Evolutionary conservation across 768 basidiomycete genomes (phyloP).

Genomic region (Lentinula guzmanii): DNA sequence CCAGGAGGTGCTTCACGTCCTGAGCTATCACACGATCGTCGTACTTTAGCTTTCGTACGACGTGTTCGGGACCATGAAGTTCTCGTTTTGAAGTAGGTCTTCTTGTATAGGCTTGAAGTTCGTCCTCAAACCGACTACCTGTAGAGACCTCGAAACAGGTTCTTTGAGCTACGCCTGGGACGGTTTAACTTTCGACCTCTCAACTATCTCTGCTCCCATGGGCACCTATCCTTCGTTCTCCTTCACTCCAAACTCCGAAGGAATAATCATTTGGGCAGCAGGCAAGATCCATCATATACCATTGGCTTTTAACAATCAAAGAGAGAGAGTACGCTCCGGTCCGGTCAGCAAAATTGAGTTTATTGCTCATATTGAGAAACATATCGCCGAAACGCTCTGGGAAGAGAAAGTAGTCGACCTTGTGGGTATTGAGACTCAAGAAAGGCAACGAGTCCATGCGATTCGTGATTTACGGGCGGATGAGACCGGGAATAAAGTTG

Average conservation of each 20-base stretch:
- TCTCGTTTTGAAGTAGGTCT: constrained; percentile 59
- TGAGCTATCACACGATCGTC: constrained; percentile 60
- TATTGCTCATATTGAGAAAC: constrained; percentile 57
- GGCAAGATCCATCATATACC: constrained; percentile 66
- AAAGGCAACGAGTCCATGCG: constrained; percentile 51
- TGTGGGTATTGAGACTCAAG: constrained; percentile 44
- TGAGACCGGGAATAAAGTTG: constrained; percentile 42
- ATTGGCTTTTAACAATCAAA: constrained; percentile 39
- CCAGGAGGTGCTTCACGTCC: constrained; percentile 75
- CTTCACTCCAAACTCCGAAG: constrained; percentile 54
- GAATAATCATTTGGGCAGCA: constrained; percentile 68
- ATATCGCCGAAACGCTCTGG: constrained; percentile 52
- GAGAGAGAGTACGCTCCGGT: constrained; percentile 42
- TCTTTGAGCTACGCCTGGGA: constrained; percentile 62
- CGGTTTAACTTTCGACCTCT: constrained; percentile 65
- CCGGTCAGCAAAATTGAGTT: constrained; percentile 49
- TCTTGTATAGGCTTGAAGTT: not conserved
- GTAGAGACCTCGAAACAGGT: constrained; percentile 61
- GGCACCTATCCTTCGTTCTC: constrained; percentile 76
- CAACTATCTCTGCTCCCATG: constrained; percentile 63
- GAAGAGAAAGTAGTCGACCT: constrained; percentile 43
- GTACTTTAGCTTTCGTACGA: constrained; percentile 70
- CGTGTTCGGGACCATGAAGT: constrained; percentile 70
- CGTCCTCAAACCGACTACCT: constrained; percentile 3
- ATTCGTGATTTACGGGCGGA: constrained; percentile 59